Conservation (phyloP, 495 filamentous ascomycete genomes). For the Aspergillus leporis region DNA sequence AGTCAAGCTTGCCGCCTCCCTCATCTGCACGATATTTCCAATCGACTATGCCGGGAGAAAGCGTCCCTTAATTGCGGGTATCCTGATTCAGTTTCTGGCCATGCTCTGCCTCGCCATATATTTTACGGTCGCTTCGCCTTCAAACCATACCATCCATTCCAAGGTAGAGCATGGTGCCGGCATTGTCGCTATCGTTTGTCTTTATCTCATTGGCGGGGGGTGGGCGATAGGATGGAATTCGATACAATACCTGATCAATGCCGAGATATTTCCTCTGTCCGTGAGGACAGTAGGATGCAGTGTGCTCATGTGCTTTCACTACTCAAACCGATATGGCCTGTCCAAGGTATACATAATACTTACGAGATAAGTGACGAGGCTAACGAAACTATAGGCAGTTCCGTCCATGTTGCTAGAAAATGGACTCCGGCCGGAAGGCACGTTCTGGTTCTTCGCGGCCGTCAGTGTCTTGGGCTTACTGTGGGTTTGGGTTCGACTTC, state of each 20-base stretch:
- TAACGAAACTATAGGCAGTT: constrained; percentile 24
- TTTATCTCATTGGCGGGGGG: constrained; percentile 57
- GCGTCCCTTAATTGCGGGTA: constrained; percentile 53
- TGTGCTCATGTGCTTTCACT: constrained; percentile 50
- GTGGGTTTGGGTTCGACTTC: not conserved
- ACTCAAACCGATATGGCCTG: constrained; percentile 60
- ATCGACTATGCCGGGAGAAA: constrained; percentile 66
- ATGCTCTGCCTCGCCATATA: constrained; percentile 64
- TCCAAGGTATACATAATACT: constrained; percentile 32
- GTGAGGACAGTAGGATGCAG: constrained; percentile 25
- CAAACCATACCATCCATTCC: constrained; percentile 4
- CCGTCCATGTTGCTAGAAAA: constrained; percentile 48
- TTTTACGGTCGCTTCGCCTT: constrained; percentile 42
- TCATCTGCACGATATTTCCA: constrained; percentile 62
- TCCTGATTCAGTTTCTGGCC: constrained; percentile 52
- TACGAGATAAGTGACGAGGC: not conserved
- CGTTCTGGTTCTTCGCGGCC: constrained; percentile 63
- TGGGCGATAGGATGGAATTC: constrained; percentile 69
- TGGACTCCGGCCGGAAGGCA: constrained; percentile 33
- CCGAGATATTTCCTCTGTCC: constrained; percentile 62
- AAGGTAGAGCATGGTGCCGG: constrained; percentile 21
- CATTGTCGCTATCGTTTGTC: constrained; percentile 53
- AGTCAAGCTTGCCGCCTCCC: constrained; percentile 58
- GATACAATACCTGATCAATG: constrained; percentile 67
- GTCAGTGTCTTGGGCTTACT: constrained; percentile 20